These are phyloP conservation scores for Komagataea norvegica DNA, from an alignment of 1,139 yeast species.

Conservation along the genomic window DNA sequence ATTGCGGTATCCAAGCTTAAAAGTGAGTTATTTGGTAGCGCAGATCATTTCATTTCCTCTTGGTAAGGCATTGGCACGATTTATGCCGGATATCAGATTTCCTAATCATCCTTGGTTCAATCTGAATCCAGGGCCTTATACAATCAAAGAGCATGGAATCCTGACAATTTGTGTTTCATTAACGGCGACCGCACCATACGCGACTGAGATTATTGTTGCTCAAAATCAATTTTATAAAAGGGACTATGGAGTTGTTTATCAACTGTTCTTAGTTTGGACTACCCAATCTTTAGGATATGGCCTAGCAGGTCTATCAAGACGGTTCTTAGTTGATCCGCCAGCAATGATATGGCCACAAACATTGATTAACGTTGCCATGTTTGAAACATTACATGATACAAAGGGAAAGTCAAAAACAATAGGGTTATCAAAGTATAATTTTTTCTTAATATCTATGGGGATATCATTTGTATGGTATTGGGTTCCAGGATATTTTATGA, in stretches of 20 bases:
- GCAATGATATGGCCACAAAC: conserved; percentile 38
- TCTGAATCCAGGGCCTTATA: conserved; percentile 53
- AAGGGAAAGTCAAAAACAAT: conserved; percentile 25
- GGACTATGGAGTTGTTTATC: conserved; percentile 36
- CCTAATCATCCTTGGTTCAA: conserved; percentile 27
- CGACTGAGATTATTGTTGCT: conserved; percentile 53
- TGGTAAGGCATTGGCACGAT: conserved; percentile 39
- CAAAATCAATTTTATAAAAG: conserved; percentile 47
- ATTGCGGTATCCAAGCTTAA: conserved; percentile 42
- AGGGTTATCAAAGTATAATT: conserved; percentile 46
- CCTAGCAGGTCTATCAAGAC: conserved; percentile 44
- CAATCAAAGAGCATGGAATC: conserved; percentile 56
- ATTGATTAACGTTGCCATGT: conserved; percentile 34
- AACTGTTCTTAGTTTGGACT: conserved; percentile 45
- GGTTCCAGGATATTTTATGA: conserved; percentile 52
- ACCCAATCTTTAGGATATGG: conserved; percentile 58
- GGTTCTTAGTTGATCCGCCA: conserved; percentile 35
- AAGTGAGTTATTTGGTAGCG: conserved; percentile 46
- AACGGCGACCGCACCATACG: conserved; percentile 50
- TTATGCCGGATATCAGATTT: conserved; percentile 35
- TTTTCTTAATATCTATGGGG: conserved; percentile 38
- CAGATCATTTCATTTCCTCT: conserved; percentile 49
- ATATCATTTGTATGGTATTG: conserved; percentile 48
- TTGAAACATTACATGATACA: conserved; percentile 34
- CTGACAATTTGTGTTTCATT: conserved; percentile 46